phyloP scores from a whole-genome alignment of 768 basidiomycete genomes.

The Clitopilus passeckerianus region DNA sequence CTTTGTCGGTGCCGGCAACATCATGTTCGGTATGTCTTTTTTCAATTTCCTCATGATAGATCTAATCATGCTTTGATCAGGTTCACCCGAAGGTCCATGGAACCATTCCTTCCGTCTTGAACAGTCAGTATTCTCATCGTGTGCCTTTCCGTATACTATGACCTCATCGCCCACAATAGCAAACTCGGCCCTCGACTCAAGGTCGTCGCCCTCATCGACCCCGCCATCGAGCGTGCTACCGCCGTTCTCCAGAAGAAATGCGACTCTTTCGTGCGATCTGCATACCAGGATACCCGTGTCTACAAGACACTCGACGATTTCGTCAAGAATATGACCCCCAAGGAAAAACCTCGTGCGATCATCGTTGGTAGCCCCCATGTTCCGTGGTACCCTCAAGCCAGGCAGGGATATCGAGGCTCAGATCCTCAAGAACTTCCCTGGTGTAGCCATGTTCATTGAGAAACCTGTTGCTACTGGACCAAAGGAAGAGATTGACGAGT shows the following conservation, averaged over 20 bases:
- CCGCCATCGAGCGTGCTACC: constrained; percentile 74
- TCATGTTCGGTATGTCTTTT: constrained; percentile 81
- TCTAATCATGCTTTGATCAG: constrained; percentile 26
- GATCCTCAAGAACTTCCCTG: constrained; percentile 83
- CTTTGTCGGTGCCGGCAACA: constrained; percentile 94
- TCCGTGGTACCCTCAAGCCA: constrained; percentile 70
- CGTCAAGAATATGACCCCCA: constrained; percentile 58
- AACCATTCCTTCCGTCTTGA: constrained; percentile 90
- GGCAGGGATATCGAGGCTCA: constrained; percentile 86
- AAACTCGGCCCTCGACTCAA: constrained; percentile 96
- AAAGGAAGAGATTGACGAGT: constrained; percentile 57
- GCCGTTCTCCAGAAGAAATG: constrained; percentile 85
- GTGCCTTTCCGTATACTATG: constrained; percentile 6
- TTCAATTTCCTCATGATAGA: neutral
- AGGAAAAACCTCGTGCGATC: constrained; percentile 72
- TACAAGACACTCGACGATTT: constrained; percentile 88
- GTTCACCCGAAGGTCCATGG: constrained; percentile 87
- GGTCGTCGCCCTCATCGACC: constrained; percentile 93
- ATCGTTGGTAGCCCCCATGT: constrained; percentile 91
- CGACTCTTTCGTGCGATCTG: constrained; percentile 88
- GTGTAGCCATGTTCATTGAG: constrained; percentile 86
- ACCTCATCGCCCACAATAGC: constrained; percentile 29
- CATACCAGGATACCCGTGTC: constrained; percentile 84
- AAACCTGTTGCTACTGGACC: constrained; percentile 89
- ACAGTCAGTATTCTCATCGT: constrained; percentile 47